phyloP scores from a whole-genome alignment of 2,329 filamentous ascomycete species.

The Trichoderma gracile region DNA sequence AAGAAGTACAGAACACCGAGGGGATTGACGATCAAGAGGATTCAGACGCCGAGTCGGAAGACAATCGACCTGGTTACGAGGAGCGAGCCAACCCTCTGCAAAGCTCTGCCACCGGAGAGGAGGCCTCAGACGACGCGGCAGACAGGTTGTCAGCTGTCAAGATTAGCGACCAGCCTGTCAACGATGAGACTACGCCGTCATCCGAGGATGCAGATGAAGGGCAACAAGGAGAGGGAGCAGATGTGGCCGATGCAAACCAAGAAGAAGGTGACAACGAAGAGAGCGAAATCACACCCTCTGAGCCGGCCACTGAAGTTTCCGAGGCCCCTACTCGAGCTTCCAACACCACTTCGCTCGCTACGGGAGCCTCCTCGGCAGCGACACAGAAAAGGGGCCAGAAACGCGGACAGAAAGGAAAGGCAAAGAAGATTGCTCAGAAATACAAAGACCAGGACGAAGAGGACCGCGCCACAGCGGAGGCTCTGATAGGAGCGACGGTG shows the following conservation, averaged over 20 bases:
- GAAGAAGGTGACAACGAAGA: conserved; percentile 28
- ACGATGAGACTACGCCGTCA: not conserved
- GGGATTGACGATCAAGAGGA: conserved; percentile 35
- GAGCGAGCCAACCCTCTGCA: conserved; percentile 44
- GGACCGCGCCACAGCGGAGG: conserved; percentile 79
- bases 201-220: conserved; percentile 25
- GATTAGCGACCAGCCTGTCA: conserved; percentile 29
- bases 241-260: conserved; percentile 33
- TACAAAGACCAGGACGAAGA: conserved; percentile 96
- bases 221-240: conserved; percentile 24
- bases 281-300: conserved; percentile 32
- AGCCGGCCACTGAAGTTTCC: conserved; percentile 28
- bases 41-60: conserved; percentile 38
- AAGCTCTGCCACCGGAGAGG: conserved; percentile 33
- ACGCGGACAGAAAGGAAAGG: conserved; percentile 78
- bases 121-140: conserved; percentile 34
- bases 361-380: not conserved
- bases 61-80: conserved; percentile 34
- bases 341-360: not conserved
- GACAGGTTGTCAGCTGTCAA: conserved; percentile 33
- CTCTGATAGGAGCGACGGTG: conserved; percentile 75
- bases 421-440: conserved; percentile 83
- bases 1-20: conserved; percentile 31
- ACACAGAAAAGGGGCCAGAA: conserved; percentile 50
- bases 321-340: conserved; percentile 29